Evolutionary conservation across 2,329 filamentous ascomycete genomes (phyloP), one percentile per base, ranked within the genome.

Genomic region (Ophiostoma ulmi): DNA sequence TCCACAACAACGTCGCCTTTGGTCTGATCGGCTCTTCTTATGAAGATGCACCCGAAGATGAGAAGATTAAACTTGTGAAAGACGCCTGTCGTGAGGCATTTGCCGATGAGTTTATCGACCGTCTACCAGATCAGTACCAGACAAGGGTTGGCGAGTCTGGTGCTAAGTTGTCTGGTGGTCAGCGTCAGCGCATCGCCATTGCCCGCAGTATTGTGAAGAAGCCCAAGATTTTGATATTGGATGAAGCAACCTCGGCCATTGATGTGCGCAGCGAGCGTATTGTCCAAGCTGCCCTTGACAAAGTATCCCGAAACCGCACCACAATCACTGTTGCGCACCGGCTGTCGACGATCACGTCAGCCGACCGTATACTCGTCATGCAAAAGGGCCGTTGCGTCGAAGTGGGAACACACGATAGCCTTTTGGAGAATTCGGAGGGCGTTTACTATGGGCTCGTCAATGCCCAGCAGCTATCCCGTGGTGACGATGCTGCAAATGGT

Each of bases 291-390:
- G 88, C 88, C 0, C 81, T 92, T 26, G 85, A 89, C 76, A 76
- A 74, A 17, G 77, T 76, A 5, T 77, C 76, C 17, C 97, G 96
- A 81, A 84, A 85, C 5, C 87, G 94, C 70, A 98, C 95, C 0
- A 97, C 93, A 73, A 92, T 99, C 0, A 97, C 97, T 77, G 91
- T 98, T 5, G 91, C 91, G 0, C 90, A 93, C 78, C 84, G 90
- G 1, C 81, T 93, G 1, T 90, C 88, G 0, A 92, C 90, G 0
- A 89, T 92, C 74, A 89, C 88, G 77, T 88, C 90, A 73, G 92
- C 92, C 0, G 89, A 95, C 76, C 87, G 88, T 44, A 95, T 96
- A 70, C 81, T 94, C 6, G 92, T 95, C 0, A 79, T 95, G 69
- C 84, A 88, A 63, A 86, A 89, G 74, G 92, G 92, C 5, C 79